phyloP scores from a whole-genome alignment of 2,329 filamentous ascomycete genomes.

The Alternaria ethzedia region DNA sequence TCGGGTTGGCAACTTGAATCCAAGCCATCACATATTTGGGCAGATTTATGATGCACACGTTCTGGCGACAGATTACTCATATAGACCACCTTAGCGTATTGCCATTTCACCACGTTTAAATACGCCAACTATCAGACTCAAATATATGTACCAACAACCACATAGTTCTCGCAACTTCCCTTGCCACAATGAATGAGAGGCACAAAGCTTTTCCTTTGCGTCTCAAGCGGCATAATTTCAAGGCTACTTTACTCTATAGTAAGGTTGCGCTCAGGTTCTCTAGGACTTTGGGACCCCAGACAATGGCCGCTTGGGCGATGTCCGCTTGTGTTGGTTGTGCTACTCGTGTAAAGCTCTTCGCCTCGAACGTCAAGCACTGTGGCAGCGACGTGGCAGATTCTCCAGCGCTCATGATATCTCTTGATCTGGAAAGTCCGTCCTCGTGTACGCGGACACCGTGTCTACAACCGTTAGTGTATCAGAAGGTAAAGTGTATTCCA shows the following conservation, averaged over 20 bases:
- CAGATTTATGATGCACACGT: not conserved
- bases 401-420: not conserved
- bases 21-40: not conserved
- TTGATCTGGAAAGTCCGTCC: not conserved
- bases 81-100: not conserved
- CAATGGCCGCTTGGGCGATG: not conserved
- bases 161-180: not conserved
- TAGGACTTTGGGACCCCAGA: not conserved
- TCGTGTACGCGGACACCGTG: not conserved
- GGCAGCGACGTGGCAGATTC: not conserved
- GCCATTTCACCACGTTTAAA: not conserved
- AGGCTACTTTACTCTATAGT: not conserved
- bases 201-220: not conserved
- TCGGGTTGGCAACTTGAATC: not conserved
- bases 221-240: not conserved
- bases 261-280: not conserved
- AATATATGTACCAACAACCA: not conserved
- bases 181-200: not conserved
- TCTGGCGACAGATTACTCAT: not conserved
- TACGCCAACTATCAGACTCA: not conserved
- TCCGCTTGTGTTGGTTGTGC: not conserved
- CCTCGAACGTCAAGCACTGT: not conserved
- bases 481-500: not conserved
- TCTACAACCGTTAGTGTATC: not conserved
- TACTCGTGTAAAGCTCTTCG: not conserved